Evolutionary conservation across 1,139 yeast genomes (phyloP).

Genomic region (Geotrichum phurueaensis): DNA sequence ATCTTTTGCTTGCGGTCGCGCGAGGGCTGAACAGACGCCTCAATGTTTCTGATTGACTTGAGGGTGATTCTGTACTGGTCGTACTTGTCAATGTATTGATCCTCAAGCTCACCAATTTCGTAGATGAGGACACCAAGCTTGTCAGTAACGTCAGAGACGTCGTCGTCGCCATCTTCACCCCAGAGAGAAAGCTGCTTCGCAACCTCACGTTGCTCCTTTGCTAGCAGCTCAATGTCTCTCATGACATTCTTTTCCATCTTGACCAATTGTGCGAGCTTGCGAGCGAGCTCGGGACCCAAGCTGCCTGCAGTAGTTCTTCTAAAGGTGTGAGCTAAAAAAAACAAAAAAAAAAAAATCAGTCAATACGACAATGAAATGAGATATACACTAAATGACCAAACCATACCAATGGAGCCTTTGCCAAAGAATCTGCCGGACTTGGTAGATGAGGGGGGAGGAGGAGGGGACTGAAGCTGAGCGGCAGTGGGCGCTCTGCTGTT

Average conservation of each 20-base stretch:
- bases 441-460: constrained; percentile 89
- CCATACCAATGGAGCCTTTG: constrained; percentile 64
- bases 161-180: constrained; percentile 98
- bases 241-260: constrained; percentile 95
- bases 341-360: neutral
- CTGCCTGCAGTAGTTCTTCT: constrained; percentile 88
- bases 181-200: constrained; percentile 93
- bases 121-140: constrained; percentile 91
- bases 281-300: constrained; percentile 89
- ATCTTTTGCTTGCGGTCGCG: constrained; percentile 97
- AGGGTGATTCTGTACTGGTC: constrained; percentile 96
- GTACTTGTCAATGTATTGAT: constrained; percentile 93
- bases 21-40: constrained; percentile 94
- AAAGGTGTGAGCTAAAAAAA: constrained; percentile 57
- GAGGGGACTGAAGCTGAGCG: constrained; percentile 85
- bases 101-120: constrained; percentile 96
- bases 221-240: constrained; percentile 88
- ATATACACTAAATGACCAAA: neutral
- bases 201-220: constrained; percentile 92
- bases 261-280: constrained; percentile 82
- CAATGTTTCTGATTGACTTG: constrained; percentile 92
- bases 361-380: neutral
- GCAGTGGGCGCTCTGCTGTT: constrained; percentile 95
- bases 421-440: constrained; percentile 87
- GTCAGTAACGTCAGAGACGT: constrained; percentile 93